phyloP scores from a whole-genome alignment of 164 flowering plant genomes.

The Cinnamomum micranthum region DNA sequence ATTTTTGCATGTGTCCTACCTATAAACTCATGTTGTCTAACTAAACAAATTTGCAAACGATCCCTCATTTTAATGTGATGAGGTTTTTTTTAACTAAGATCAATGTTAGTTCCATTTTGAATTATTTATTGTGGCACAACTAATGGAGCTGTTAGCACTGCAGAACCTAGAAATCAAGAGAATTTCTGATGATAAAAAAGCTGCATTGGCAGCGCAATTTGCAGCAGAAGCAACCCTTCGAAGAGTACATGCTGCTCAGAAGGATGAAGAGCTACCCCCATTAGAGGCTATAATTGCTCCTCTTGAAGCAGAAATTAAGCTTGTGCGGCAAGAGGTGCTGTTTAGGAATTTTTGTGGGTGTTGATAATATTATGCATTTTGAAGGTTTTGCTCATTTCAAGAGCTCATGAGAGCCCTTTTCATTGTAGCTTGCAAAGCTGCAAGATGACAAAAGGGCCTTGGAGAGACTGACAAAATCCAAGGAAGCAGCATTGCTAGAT shows the following conservation, averaged over 20 bases:
- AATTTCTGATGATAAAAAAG: slow-evolving; percentile 17
- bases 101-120: not conserved
- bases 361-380: not conserved
- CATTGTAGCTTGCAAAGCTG: slow-evolving; percentile 9
- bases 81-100: not conserved
- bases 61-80: not conserved
- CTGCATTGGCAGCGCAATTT: slow-evolving; percentile 16
- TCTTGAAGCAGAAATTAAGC: slow-evolving; percentile 21
- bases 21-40: not conserved
- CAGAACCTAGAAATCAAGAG: slow-evolving; percentile 24
- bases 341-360: not conserved
- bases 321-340: slow-evolving; percentile 14
- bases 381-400: not conserved
- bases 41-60: not conserved
- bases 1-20: not conserved
- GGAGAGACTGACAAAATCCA: slow-evolving; percentile 16
- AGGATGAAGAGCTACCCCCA: slow-evolving; percentile 23
- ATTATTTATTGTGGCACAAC: not conserved
- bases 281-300: slow-evolving; percentile 22
- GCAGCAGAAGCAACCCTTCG: slow-evolving; percentile 20
- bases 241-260: slow-evolving; percentile 24
- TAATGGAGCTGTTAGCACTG: not conserved
- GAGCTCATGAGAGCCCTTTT: no score
- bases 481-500: slow-evolving; percentile 18
- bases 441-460: slow-evolving; percentile 14